These are phyloP conservation scores for Hypoxylon lienhwacheense DNA, from an alignment of 495 filamentous ascomycete genomes.

Conservation along the genomic window DNA sequence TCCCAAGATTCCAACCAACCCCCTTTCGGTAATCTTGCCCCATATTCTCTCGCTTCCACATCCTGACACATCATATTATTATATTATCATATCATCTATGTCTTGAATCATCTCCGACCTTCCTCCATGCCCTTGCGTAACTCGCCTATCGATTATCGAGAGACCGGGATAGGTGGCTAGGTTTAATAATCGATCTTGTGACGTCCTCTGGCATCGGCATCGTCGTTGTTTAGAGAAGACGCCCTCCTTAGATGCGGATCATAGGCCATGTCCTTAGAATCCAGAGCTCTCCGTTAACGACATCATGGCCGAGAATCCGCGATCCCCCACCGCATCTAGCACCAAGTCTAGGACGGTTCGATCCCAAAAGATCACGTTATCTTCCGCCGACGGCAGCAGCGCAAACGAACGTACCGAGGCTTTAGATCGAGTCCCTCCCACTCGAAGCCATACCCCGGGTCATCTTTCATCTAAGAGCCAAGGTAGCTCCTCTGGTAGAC, in stretches of 20 bases:
- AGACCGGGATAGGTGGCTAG: slow-evolving; percentile 24
- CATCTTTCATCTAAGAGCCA: slow-evolving; percentile 54
- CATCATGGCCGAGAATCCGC: slow-evolving; percentile 40
- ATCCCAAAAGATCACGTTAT: slow-evolving; percentile 33
- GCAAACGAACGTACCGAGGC: slow-evolving; percentile 36
- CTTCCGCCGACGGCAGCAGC: slow-evolving; percentile 30
- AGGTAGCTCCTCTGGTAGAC: slow-evolving; percentile 44
- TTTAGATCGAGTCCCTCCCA: slow-evolving; percentile 35
- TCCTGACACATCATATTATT: not conserved
- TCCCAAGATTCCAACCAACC: too few species aligned
- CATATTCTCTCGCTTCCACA: not conserved
- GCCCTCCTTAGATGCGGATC: slow-evolving; percentile 8
- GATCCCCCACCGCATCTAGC: slow-evolving; percentile 30
- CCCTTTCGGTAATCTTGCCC: too few species aligned
- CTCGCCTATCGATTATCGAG: slow-evolving; percentile 17
- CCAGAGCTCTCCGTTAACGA: slow-evolving; percentile 14
- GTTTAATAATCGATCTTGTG: slow-evolving; percentile 20
- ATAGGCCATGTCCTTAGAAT: slow-evolving; percentile 23
- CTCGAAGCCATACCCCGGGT: slow-evolving; percentile 57
- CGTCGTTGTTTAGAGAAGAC: slow-evolving; percentile 1
- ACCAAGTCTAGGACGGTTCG: slow-evolving; percentile 34
- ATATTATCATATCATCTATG: slow-evolving; percentile 12
- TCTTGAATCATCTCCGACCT: slow-evolving; percentile 4
- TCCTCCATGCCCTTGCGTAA: slow-evolving; percentile 24
- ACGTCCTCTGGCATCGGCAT: slow-evolving; percentile 12